Evolutionary conservation across 768 basidiomycete species (phyloP), one percentile per base, ranked within the genome.

Genomic region (Chalciporus piperatus): DNA sequence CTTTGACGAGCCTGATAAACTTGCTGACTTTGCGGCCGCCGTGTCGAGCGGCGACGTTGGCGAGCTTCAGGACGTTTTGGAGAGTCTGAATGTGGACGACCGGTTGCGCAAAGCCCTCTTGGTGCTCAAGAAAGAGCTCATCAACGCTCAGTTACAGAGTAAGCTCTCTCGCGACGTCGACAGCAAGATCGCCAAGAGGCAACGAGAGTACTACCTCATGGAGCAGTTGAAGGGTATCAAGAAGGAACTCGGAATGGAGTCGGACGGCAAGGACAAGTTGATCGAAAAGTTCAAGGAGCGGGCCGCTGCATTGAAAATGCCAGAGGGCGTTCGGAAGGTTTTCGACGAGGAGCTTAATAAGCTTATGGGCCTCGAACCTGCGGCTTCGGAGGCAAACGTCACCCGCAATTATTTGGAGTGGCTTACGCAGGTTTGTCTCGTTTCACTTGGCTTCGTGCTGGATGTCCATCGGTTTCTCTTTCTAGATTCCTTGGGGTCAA

Each of bases 201-300:
- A 97, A 65, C 76, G 93, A 48, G 94, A 97, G 72, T 95, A 95
- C 59, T 97, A 95, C 64, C 76, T 98, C 46, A 95, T 94, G 90
- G 94, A 98, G 66, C 94, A 98, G 70, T 80, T 98, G 40, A 93
- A 93, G 69, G 91, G 90, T 3, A 95, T 96, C 70, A 96, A 96
- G 77, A 94, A 92, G 73, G 94, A 96, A 68, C 77, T 96, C 8
- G 94, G 94, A 1, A 92, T 96, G 85, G 93, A 96, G 69, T 86
- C 83, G 7, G 93, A 96, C 53, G 93, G 93, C 4, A 96, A 96
- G 76, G 94, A 96, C 70, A 92, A 92, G 70, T 71, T 97, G 33
- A 87, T 96, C 35, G 90, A 94, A 66, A 89, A 92, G 74, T 92
- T 96, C 72, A 88, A 83, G 70, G 89, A 94, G 65, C 77, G 93